Base-by-base conservation (phyloP, 208 protist species). In the Trypanosoma melophagium region DNA sequence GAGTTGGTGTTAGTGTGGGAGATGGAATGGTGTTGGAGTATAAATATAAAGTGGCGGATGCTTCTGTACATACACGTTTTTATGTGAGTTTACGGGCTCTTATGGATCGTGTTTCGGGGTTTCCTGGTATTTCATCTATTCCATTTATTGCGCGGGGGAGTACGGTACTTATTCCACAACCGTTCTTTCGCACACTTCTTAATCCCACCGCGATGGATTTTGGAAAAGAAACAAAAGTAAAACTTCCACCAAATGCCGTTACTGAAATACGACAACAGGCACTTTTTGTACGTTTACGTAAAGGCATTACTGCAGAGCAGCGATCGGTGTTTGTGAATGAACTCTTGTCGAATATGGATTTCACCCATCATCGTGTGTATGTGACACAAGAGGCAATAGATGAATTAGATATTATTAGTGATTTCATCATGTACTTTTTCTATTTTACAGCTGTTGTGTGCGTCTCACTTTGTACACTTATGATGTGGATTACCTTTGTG, bases 401-500 rank as follows among this genome's bases (percentile, higher is more conserved):
- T 49, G 70, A 84, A 44, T 63, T 93, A 19, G 3, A 74, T 24
- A 74, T 72, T 2, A 81, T 96, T 41, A 52, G 70, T 13, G 66
- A 86, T 9, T 69, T 96, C 7, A 81, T 98, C 31, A 83, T 97
- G 72, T 71, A 83, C 47, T 98, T 99, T 70, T 98, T 98, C 76
- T 94, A 97, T 71, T 85, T 97, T 51, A 97, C 96, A 51, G 72
- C 95, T 10, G 66, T 83, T 24, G 83, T 98, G 12, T 88, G 91
- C 50, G 80, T 97, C 16, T 71, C 91, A 7, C 66, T 99, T 4
- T 97, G 94, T 60, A 96, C 97, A 60, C 97, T 98, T 72, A 93
- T 98, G 70, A 79, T 98, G 55, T 98, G 94, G 91, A 69, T 98
- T 12, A 98, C 93, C 0, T 99, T 99, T 79, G 89, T 87, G 31